Percentiles rank a stretch among this genome's conserved stretches.
These are phyloP conservation scores for Talaromyces trachyspermus DNA, from an alignment of 495 filamentous ascomycete genomes.

Conservation along the genomic window DNA sequence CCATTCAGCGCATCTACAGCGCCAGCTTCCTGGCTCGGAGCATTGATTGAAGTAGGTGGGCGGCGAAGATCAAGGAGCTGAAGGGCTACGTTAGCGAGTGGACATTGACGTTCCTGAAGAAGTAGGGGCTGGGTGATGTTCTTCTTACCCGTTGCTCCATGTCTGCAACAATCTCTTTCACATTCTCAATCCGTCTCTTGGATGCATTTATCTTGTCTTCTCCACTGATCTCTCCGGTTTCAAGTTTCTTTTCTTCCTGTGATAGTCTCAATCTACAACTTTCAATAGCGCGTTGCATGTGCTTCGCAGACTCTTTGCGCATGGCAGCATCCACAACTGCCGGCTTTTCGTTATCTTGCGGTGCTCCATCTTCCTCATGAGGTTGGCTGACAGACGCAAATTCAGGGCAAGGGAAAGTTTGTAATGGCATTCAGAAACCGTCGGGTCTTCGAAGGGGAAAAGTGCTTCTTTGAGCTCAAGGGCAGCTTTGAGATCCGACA, in stretches of 20 bases:
- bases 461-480: slow-evolving; percentile 69
- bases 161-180: slow-evolving; percentile 78
- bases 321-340: slow-evolving; percentile 54
- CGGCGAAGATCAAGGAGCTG: slow-evolving; percentile 71
- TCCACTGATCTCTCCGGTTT: slow-evolving; percentile 43
- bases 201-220: slow-evolving; percentile 44
- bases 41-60: slow-evolving; percentile 57
- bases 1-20: slow-evolving; percentile 49
- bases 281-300: slow-evolving; percentile 77
- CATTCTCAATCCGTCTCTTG: slow-evolving; percentile 64
- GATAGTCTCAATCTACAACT: slow-evolving; percentile 69
- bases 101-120: too few relatives aligned
- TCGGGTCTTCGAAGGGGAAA: slow-evolving; percentile 67
- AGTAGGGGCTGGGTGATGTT: too few relatives aligned
- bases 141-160: slow-evolving; percentile 77
- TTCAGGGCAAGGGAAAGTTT: slow-evolving; percentile 91
- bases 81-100: slow-evolving; percentile 11
- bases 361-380: slow-evolving; percentile 37
- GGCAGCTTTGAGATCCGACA: slow-evolving; percentile 67
- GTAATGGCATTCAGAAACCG: slow-evolving; percentile 89
- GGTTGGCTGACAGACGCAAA: slow-evolving; percentile 74
- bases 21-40: slow-evolving; percentile 38
- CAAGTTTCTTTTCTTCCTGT: slow-evolving; percentile 61
- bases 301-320: slow-evolving; percentile 64
- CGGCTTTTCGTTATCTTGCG: slow-evolving; percentile 21